phyloP scores from a whole-genome alignment of 2,329 filamentous ascomycete species.

The Fusarium sp. region DNA sequence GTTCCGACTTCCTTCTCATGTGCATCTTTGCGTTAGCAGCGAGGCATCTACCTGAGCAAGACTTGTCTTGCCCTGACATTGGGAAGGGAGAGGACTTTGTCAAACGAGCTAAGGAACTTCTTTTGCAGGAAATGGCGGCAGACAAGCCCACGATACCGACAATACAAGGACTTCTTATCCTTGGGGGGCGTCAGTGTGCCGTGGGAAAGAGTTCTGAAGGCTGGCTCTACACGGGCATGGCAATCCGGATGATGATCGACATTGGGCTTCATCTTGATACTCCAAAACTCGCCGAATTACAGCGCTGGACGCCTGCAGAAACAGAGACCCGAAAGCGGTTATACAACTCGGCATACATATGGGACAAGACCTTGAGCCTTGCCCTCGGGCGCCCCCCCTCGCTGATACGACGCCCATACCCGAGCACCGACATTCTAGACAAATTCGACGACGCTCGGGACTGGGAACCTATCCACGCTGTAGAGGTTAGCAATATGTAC shows the following conservation, averaged over 20 bases:
- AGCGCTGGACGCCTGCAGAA: conserved; percentile 36
- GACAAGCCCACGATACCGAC: neutral
- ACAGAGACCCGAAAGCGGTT: conserved; percentile 33
- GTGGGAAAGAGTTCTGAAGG: conserved; percentile 34
- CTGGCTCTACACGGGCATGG: conserved; percentile 40
- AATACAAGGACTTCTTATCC: conserved; percentile 25
- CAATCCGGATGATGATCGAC: conserved; percentile 37
- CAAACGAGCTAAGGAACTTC: neutral
- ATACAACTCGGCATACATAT: conserved; percentile 38
- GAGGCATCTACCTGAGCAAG: conserved; percentile 23
- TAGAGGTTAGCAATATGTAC: neutral
- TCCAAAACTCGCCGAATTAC: conserved; percentile 14
- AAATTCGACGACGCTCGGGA: neutral
- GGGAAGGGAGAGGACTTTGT: neutral
- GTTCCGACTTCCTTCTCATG: conserved; percentile 35
- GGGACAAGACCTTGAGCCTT: conserved; percentile 40
- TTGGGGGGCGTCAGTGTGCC: conserved; percentile 36
- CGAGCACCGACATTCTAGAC: neutral
- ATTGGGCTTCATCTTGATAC: conserved; percentile 38
- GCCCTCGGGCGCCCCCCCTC: conserved; percentile 26
- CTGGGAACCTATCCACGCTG: neutral
- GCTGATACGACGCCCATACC: conserved; percentile 7
- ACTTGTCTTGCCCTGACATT: neutral
- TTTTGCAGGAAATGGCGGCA: neutral
- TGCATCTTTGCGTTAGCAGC: conserved; percentile 36